These are phyloP conservation scores for Raffaelea albimanens DNA, from an alignment of 2,329 filamentous ascomycete species.

Conservation along the genomic window DNA sequence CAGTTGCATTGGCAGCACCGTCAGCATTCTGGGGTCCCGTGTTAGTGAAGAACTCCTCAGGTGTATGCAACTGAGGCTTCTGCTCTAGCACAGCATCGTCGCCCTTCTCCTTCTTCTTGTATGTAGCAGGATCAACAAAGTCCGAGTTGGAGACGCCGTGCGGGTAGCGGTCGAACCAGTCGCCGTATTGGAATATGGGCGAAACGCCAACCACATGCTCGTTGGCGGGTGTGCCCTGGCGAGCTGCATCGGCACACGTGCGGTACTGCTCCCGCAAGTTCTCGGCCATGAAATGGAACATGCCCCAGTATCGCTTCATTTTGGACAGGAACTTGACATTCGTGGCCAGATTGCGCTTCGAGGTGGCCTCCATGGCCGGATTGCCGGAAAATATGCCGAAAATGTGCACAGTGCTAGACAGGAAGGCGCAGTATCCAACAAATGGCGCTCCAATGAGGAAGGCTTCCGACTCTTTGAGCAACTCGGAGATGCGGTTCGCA, in stretches of 20 bases:
- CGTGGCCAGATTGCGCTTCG: slow-evolving; percentile 74
- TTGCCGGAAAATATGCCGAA: slow-evolving; percentile 86
- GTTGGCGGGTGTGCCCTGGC: slow-evolving; percentile 48
- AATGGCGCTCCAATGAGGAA: slow-evolving; percentile 84
- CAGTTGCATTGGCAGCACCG: slow-evolving; percentile 8
- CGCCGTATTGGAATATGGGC: slow-evolving; percentile 84
- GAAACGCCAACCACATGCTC: slow-evolving; percentile 35
- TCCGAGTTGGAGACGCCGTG: slow-evolving; percentile 80
- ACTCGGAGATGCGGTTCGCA: slow-evolving; percentile 75
- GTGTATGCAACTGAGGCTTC: slow-evolving; percentile 77
- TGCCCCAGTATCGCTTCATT: slow-evolving; percentile 97
- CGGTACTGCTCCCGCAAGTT: slow-evolving; percentile 84
- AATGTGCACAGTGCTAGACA: slow-evolving; percentile 89
- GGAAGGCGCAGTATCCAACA: slow-evolving; percentile 88
- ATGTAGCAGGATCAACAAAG: slow-evolving; percentile 64
- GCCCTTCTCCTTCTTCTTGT: slow-evolving; percentile 63
- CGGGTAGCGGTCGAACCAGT: slow-evolving; percentile 95
- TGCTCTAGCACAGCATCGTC: slow-evolving; percentile 86
- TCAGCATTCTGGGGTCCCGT: slow-evolving; percentile 54
- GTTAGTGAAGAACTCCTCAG: slow-evolving; percentile 87
- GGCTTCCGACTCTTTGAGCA: slow-evolving; percentile 72
- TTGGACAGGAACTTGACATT: slow-evolving; percentile 87
- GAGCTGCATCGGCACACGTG: slow-evolving; percentile 71
- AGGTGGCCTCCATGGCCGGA: slow-evolving; percentile 60
- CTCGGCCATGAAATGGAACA: slow-evolving; percentile 95